Evolutionary conservation across 306 rosid species (phyloP).

Genomic region (Vigna trinervia): DNA sequence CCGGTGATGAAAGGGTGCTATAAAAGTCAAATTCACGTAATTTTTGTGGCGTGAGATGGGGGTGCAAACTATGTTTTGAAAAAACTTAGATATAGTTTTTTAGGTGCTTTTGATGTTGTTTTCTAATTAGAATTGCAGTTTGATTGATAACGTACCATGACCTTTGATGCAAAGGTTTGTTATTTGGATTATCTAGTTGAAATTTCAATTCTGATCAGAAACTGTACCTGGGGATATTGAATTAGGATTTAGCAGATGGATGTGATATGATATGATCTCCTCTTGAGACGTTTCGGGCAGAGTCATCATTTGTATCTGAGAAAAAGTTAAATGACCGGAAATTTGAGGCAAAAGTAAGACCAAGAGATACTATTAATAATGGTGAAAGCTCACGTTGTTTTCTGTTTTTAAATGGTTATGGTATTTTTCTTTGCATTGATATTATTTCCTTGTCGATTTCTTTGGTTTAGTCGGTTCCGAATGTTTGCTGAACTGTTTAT

Average conservation of each 20-base stretch:
- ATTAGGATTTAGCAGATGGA: not conserved
- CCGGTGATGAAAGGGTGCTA: not conserved
- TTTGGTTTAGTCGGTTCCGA: not conserved
- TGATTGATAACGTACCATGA: not conserved
- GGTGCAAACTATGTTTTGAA: not conserved
- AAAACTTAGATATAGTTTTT: not conserved
- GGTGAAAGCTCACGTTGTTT: not conserved
- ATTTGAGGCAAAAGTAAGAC: not conserved
- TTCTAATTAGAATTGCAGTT: not conserved
- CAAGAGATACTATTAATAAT: not conserved
- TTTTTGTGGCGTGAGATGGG: not conserved
- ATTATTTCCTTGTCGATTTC: not conserved
- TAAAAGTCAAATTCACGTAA: not conserved
- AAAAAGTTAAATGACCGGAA: not conserved
- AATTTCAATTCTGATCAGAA: not conserved
- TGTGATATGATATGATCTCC: not conserved
- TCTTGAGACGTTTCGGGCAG: conserved; percentile 10
- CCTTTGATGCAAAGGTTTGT: not conserved
- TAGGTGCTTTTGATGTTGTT: not conserved
- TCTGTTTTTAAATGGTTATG: conserved; percentile 10
- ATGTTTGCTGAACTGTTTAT: conserved; percentile 5
- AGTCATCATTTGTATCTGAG: not conserved
- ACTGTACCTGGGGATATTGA: not conserved
- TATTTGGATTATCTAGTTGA: not conserved
- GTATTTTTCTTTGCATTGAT: conserved; percentile 13